Conservation (phyloP, 2,329 filamentous ascomycete genomes). For the Fusarium liriodendri region DNA sequence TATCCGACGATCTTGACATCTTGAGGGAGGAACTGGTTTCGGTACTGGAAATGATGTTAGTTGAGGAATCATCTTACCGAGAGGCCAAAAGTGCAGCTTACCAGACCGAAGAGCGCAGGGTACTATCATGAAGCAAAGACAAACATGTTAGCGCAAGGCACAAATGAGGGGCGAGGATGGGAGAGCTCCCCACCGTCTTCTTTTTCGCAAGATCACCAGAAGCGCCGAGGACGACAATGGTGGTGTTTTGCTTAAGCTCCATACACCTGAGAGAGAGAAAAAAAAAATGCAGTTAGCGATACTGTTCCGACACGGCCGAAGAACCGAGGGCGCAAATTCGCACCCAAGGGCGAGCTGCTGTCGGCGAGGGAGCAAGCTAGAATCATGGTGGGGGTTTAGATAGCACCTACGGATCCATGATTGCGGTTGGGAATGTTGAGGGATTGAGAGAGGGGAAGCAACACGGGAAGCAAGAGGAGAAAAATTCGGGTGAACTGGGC, state of each 20-base stretch:
- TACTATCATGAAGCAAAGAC: constrained; percentile 67
- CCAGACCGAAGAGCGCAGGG: constrained; percentile 95
- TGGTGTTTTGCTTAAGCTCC: constrained; percentile 98
- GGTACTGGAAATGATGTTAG: constrained; percentile 71
- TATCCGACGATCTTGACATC: constrained; percentile 98
- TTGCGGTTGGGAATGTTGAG: constrained; percentile 33
- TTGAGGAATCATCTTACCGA: not conserved
- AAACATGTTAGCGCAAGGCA: constrained; percentile 37
- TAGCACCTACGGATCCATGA: constrained; percentile 44
- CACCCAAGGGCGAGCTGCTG: constrained; percentile 29
- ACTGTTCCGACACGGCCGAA: constrained; percentile 2
- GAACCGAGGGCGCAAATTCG: not conserved
- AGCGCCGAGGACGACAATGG: constrained; percentile 95
- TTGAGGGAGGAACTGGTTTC: constrained; percentile 98
- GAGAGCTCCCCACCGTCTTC: constrained; percentile 81
- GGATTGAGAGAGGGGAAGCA: constrained; percentile 11
- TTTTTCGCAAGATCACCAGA: constrained; percentile 99
- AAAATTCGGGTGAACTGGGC: constrained; percentile 12
- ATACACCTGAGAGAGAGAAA: constrained; percentile 61
- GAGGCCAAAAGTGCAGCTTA: constrained; percentile 63
- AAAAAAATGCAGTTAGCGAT: constrained; percentile 23
- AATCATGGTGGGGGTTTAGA: constrained; percentile 41
- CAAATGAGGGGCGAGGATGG: constrained; percentile 21
- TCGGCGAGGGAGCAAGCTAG: constrained; percentile 27
- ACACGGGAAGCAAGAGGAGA: constrained; percentile 10